Base-by-base conservation (phyloP, 257 asterid species). In the Lithospermum erythrorhizon region DNA sequence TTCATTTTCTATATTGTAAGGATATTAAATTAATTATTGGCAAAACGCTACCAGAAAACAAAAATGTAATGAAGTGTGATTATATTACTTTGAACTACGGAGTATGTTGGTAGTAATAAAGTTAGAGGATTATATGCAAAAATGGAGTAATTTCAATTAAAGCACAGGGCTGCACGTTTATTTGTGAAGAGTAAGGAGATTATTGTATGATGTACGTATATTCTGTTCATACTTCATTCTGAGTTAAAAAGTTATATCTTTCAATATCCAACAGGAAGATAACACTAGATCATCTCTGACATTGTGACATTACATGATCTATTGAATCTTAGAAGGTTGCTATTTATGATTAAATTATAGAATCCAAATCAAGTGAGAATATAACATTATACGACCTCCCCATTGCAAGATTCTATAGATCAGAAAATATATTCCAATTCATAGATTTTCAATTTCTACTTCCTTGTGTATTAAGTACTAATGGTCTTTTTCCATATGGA, bases 191-290 rank as follows among this genome's bases (percentile, higher is more conserved):
- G 18, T 41, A 3, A 8, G 2, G 49, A 41, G 49, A 41, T 41
- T 41, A 58, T 29, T 35, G 49, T 17, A 49, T 7, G 23, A 27
- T 7, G 45, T 29, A 23, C 19, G 10, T 24, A 2, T 15, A 37
- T 55, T 41, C 35, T 19, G 55, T 20, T 37, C 23, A 47, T 21
- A 41, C 15, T 32, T 2, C 4, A 7, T 27, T 14, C 17, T 19
- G 3, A 35, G 21, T 16, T 6, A 9, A 21, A 9, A 29, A 57
- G 22, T 64, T 63, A 32, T 57, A 41, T 67, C 56, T 64, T 55
- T 18, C 24, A 51, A 64, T 27, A 27, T 59, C 63, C 54, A 58
- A 57, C 35, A 21, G 30, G 24, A 61, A 65, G 63, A 61, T 68
- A 25, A 53, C 58, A 41, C 62, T 56, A 48, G 54, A 58, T 49